Percentiles rank a stretch among this genome's conserved stretches.
Conservation (phyloP, 441 rosid species). For the Euphorbia corollata region DNA sequence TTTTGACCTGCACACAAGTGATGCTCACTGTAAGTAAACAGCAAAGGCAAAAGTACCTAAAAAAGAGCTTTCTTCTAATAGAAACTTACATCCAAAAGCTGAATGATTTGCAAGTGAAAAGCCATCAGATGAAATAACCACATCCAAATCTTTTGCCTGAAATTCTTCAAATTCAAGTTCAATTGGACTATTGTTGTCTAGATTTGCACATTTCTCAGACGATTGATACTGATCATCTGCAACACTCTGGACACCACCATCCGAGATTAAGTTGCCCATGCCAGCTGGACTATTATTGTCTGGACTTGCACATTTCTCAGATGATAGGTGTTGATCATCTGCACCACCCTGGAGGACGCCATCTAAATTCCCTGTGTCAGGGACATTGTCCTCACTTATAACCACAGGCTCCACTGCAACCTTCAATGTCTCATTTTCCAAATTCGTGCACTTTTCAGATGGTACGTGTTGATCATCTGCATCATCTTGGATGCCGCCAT, state of each 20-base stretch:
- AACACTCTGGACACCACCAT: no score
- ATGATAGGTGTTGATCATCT: slow-evolving; percentile 10
- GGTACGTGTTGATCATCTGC: slow-evolving; percentile 9
- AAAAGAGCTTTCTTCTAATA: slow-evolving; percentile 4
- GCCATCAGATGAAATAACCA: slow-evolving; percentile 7
- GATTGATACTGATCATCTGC: slow-evolving; percentile 11
- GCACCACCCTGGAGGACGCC: no score
- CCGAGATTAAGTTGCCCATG: no score
- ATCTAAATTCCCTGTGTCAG: background rate
- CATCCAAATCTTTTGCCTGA: slow-evolving; percentile 2
- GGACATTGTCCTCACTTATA: background rate
- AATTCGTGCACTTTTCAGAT: slow-evolving; percentile 1
- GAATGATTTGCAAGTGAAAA: slow-evolving; percentile 15
- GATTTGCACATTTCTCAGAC: slow-evolving; percentile 4
- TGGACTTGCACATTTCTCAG: slow-evolving; percentile 5
- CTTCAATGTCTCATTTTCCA: slow-evolving; percentile 4
- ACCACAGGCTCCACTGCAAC: slow-evolving; percentile 3
- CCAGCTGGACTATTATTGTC: slow-evolving; percentile 12
- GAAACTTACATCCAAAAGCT: slow-evolving; percentile 12
- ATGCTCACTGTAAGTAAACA: slow-evolving; percentile 15
- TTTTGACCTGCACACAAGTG: slow-evolving; percentile 23
- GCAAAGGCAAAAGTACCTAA: slow-evolving; percentile 6
- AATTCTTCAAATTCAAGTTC: slow-evolving; percentile 8
- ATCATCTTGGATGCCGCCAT: slow-evolving; percentile 5
- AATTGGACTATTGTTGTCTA: slow-evolving; percentile 10